Base-by-base conservation (phyloP, 331 rosid species). In the Pyrus hybrid region DNA sequence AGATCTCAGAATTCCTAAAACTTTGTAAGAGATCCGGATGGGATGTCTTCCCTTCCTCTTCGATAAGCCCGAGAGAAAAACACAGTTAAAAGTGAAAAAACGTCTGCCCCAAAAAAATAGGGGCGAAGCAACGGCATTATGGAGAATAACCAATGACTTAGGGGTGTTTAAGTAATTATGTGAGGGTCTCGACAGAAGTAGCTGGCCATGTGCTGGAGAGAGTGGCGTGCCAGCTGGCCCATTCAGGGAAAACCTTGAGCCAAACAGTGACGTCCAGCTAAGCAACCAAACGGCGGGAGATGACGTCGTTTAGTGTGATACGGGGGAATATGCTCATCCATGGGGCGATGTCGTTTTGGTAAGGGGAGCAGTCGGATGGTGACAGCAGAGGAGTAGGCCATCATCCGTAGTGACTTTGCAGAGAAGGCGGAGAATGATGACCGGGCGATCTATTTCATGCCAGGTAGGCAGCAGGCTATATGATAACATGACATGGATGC, bases 141-240 rank as follows among this genome's bases (percentile, higher is more conserved):
- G 26, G 63, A 20, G 60, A 13, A 73, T 79, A 32, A 5, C 3
- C 5, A 20, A 8, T 2, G 7, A 6, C 0, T 2, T 3, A 67
- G 80, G 80, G 84, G 72, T 0, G 66, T 16, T 37, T 41, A 21
- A 11, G 86, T 72, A 5, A 76, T 12, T 65, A 20, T 5, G 20
- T 2, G 56, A 8, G 63, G 63, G 30, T 58, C 56, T 70, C 22
- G 75, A 64, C 71, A 79, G 71, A 72, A 35, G 81, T 73, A 81
- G 90, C 84, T 81, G 87, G 84, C 82, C 84, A 81, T 83, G 84
- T 81, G 90, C 86, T 64, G 81, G 71, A 26, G 68, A 61, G 73
- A 79, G 83, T 65, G 83, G 77, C 81, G 54, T 72, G 85, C 90
- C 87, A 86, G 83, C 87, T 86, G 84, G 87, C 79, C 73, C 81